phyloP scores from a whole-genome alignment of 202 grass and related monocot genomes.

The Elaeis oleifera region DNA sequence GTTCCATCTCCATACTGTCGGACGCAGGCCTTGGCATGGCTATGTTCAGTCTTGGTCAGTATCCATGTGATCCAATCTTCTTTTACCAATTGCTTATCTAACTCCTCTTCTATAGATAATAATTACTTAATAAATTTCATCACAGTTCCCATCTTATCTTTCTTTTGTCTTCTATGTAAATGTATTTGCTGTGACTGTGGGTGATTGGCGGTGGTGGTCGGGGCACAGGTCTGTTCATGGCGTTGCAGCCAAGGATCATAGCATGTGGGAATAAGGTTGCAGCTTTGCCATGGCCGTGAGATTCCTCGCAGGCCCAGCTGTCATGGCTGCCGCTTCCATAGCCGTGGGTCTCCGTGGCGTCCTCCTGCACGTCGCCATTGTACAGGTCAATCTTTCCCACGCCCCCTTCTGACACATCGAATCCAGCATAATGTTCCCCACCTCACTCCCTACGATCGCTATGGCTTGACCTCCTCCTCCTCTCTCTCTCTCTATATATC shows the following conservation, averaged over 20 bases:
- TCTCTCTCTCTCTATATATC: background rate
- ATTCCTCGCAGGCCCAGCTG: conserved; percentile 67
- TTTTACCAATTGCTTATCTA: background rate
- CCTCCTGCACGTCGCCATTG: conserved; percentile 90
- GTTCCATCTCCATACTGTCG: conserved; percentile 96
- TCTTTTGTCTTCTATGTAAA: no score
- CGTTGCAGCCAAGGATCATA: conserved; percentile 92
- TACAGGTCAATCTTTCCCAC: conserved; percentile 48
- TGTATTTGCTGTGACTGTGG: no score
- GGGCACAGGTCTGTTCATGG: conserved; percentile 88
- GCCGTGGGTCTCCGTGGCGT: conserved; percentile 81
- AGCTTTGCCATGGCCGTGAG: conserved; percentile 74
- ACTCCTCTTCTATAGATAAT: no score
- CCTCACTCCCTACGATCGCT: no score
- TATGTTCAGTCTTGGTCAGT: conserved; percentile 99
- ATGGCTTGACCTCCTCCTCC: no score
- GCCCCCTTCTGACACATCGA: no score
- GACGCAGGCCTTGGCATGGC: conserved; percentile 98
- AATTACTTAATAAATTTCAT: no score
- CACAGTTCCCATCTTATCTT: no score
- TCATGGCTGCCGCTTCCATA: conserved; percentile 82
- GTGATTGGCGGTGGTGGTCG: no score
- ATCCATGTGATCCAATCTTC: background rate
- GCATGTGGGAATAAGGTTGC: conserved; percentile 89
- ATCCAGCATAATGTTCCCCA: no score